These are phyloP conservation scores for Rhodofomes roseus DNA, from an alignment of 1,284 basidiomycete species.

Conservation along the genomic window DNA sequence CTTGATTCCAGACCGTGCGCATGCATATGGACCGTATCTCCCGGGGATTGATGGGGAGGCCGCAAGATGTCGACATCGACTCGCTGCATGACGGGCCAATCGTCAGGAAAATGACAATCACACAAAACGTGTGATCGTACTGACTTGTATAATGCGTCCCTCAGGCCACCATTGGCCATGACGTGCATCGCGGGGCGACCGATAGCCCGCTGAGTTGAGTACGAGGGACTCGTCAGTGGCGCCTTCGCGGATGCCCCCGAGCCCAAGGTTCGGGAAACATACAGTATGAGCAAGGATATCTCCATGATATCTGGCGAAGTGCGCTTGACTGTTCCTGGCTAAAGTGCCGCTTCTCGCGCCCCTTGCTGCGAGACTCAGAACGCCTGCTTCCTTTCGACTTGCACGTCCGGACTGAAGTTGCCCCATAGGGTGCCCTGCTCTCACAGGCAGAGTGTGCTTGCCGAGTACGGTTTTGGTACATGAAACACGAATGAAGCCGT, in stretches of 20 bases:
- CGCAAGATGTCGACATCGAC: not conserved
- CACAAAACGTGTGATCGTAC: not conserved
- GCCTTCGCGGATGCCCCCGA: not conserved
- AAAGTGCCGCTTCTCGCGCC: not conserved
- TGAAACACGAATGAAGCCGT: not conserved
- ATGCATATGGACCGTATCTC: not conserved
- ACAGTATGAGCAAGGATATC: not conserved
- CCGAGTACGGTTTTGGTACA: not conserved
- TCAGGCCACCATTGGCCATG: not conserved
- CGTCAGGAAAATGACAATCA: not conserved
- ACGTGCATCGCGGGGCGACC: not conserved
- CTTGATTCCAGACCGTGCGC: not conserved
- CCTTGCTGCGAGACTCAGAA: not conserved
- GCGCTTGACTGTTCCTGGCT: not conserved
- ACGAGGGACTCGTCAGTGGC: not conserved
- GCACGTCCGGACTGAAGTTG: not conserved
- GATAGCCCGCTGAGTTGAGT: not conserved
- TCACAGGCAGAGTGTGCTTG: not conserved
- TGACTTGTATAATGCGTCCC: not conserved
- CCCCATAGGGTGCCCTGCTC: not conserved
- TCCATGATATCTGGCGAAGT: not conserved
- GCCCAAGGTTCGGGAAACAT: not conserved
- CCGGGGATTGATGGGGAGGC: not conserved
- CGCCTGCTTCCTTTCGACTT: not conserved
- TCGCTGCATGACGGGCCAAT: not conserved